Base-by-base conservation (phyloP, 768 basidiomycete species). In the Paxillus involutus region DNA sequence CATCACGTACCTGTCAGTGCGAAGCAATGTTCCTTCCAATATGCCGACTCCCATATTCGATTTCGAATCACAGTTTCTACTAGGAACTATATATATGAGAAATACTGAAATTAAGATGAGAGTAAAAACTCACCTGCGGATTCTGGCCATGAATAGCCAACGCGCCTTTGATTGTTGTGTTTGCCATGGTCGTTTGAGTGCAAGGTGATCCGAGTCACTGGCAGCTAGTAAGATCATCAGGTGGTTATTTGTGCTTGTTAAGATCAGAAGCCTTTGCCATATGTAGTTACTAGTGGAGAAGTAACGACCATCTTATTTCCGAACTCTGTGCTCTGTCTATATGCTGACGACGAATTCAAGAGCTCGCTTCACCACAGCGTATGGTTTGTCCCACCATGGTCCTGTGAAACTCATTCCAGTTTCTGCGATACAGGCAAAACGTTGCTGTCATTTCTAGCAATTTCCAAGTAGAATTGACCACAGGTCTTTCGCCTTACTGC, bases 1-100 rank as follows among this genome's bases (percentile, higher is more conserved):
- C 9, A 19, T 16, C 13, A 71, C 80, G 47, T 47, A 91, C 94
- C 93, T 56, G 93, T 97, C 44, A 99, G 76, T 19, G 96, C 96
- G 68, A 99, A 99, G 68, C 96, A 99, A 61, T 97, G 93, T 68
- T 99, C 96, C 75, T 99, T 99, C 96, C 96, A 99, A 72, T 84
- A 99, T 7, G 79, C 71, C 0, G 90, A 89, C 70, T 98, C 96
- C 77, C 96, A 99, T 56, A 99, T 97, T 57, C 97, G 84, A 66
- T 88, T 91, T 49, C 97, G 86, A 60, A 98, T 95, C 58, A 98
- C 91, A 36, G 92, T 96, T 78, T 98, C 97, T 29, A 99, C 89
- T 71, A 99, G 77, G 71, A 82, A 91, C 94, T 97, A 68, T 44
- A 56, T 8, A 63, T 57, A 66, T 60, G 57, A 60, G 66, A 61